Conservation (phyloP, 805 yeast genomes). For the Candida ficus region DNA sequence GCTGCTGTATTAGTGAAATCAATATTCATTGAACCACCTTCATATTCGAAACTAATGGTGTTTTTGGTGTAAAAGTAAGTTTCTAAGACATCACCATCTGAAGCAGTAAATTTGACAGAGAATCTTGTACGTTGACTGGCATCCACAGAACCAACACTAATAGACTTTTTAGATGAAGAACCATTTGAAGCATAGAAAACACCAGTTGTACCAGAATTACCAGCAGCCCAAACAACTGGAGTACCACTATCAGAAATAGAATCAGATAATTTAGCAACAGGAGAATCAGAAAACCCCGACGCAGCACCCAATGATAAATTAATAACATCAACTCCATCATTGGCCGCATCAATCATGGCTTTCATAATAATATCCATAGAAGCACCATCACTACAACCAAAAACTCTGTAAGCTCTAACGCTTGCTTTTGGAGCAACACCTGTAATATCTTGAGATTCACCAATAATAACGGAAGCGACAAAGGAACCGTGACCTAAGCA, state of each 20-base stretch:
- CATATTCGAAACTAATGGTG: too few species aligned
- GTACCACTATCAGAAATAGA: constrained; percentile 1
- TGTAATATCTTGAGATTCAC: constrained; percentile 1
- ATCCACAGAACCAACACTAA: constrained; percentile 13
- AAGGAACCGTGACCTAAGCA: too few species aligned
- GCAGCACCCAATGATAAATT: constrained; percentile 12
- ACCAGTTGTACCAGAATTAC: constrained; percentile 13
- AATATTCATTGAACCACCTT: too few species aligned
- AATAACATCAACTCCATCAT: constrained; percentile 10
- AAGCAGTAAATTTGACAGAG: constrained; percentile 6
- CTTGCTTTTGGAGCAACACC: constrained; percentile 16
- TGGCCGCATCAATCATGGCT: constrained; percentile 11
- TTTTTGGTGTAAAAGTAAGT: background rate
- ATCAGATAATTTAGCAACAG: constrained; percentile 2
- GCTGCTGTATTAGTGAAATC: too few species aligned
- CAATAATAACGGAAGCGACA: background rate
- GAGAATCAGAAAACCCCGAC: constrained; percentile 10
- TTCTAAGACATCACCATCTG: constrained; percentile 5
- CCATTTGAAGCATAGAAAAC: constrained; percentile 11
- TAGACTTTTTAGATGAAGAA: constrained; percentile 9
- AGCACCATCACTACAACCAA: constrained; percentile 4
- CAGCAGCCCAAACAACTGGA: constrained; percentile 14
- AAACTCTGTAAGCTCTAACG: constrained; percentile 11
- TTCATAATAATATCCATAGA: constrained; percentile 6
- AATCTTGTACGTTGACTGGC: constrained; percentile 8